Conservation (phyloP, 345 rosid species). For the Rhizophora mangle region DNA sequence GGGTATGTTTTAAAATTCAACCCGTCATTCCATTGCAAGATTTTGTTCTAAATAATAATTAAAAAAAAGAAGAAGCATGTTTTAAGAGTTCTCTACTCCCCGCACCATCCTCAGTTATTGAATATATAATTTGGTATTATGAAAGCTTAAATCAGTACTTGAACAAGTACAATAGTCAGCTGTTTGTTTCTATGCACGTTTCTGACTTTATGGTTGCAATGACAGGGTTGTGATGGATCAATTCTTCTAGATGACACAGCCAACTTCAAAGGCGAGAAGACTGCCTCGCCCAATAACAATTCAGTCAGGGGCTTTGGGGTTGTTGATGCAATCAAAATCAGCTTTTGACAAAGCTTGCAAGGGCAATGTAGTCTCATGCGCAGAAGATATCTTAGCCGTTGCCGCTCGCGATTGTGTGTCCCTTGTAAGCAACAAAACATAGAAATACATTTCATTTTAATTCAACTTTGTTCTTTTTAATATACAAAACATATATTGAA, state of each 20-base stretch:
- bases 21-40: too few relatives aligned
- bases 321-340: background rate
- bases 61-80: too few relatives aligned
- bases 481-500: background rate
- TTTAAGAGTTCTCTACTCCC: too few relatives aligned
- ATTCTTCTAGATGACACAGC: constrained; percentile 4
- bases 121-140: too few relatives aligned
- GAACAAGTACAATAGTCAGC: too few relatives aligned
- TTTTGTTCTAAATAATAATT: too few relatives aligned
- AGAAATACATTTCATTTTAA: background rate
- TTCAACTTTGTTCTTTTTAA: background rate
- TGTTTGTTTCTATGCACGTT: too few relatives aligned
- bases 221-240: constrained; percentile 15
- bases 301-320: background rate
- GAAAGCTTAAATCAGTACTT: too few relatives aligned
- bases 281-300: background rate
- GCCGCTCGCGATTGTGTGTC: background rate
- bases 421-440: too few relatives aligned
- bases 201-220: background rate
- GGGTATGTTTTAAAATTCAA: too few relatives aligned
- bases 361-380: background rate
- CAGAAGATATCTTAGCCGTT: constrained; percentile 2
- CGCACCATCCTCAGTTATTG: too few relatives aligned
- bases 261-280: constrained; percentile 4
- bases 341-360: background rate